Conservation (phyloP, 2,329 filamentous ascomycete genomes). For the Epichloe brachyelytri region DNA sequence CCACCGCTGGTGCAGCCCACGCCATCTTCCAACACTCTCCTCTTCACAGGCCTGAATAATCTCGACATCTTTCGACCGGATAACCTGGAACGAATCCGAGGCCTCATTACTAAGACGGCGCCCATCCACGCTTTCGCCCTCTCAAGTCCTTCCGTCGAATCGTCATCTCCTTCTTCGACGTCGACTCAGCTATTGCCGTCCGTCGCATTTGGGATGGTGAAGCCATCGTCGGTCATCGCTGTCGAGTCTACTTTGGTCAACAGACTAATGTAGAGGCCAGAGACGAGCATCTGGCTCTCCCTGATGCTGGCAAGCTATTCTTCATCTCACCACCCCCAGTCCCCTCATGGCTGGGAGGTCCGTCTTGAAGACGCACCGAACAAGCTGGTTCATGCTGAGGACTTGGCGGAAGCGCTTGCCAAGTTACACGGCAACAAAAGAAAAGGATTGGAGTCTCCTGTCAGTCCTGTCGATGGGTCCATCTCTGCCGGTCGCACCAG, state of each 20-base stretch:
- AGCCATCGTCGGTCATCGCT: slow-evolving; percentile 54
- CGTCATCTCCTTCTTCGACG: slow-evolving; percentile 62
- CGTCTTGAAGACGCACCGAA: slow-evolving; percentile 57
- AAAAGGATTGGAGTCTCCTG: slow-evolving; percentile 13
- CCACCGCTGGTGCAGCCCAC: slow-evolving; percentile 59
- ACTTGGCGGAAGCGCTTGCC: slow-evolving; percentile 52
- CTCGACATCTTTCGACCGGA: slow-evolving; percentile 60
- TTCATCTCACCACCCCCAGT: slow-evolving; percentile 62
- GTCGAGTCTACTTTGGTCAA: slow-evolving; percentile 57
- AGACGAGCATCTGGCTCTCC: slow-evolving; percentile 49
- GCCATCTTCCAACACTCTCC: slow-evolving; percentile 67
- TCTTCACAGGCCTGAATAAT: slow-evolving; percentile 69
- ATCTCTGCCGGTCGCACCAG: slow-evolving; percentile 22
- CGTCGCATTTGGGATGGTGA: slow-evolving; percentile 64
- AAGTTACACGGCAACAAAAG: slow-evolving; percentile 39
- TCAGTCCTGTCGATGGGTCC: slow-evolving; percentile 18
- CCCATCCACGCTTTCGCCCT: slow-evolving; percentile 63
- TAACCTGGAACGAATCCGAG: slow-evolving; percentile 61
- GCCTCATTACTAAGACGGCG: slow-evolving; percentile 56
- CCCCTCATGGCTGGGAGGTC: slow-evolving; percentile 58
- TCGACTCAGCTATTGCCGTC: slow-evolving; percentile 56
- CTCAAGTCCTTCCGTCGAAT: slow-evolving; percentile 76
- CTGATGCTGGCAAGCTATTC: slow-evolving; percentile 58
- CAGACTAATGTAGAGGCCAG: slow-evolving; percentile 41
- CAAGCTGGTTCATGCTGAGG: slow-evolving; percentile 55